A percentile compares a stretch with the other conserved stretches of the same genome.
Conservation (phyloP, 371 early-diverging fungal genomes). For the Zancudomyces culisetae region DNA sequence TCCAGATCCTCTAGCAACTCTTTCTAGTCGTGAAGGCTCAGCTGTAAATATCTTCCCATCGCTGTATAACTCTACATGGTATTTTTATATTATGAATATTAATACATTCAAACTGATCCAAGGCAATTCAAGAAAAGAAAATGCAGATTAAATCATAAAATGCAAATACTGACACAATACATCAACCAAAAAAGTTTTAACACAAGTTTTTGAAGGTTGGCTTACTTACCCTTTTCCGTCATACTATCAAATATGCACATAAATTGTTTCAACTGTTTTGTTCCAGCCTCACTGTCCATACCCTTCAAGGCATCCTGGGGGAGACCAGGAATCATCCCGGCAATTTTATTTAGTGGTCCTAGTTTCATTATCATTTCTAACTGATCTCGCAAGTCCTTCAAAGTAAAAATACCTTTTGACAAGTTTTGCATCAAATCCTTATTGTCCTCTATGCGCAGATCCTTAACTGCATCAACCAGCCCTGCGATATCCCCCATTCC, state of each 20-base stretch:
- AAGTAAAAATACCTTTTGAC: conserved; percentile 77
- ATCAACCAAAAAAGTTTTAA: too few species aligned
- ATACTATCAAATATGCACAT: conserved; percentile 96
- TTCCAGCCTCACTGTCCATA: conserved; percentile 50
- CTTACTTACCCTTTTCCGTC: conserved; percentile 47
- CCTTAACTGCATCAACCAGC: conserved; percentile 84
- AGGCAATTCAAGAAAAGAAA: too few species aligned
- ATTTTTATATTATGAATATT: neutral
- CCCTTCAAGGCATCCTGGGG: conserved; percentile 66
- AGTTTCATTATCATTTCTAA: conserved; percentile 84
- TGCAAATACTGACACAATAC: too few species aligned
- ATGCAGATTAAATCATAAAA: too few species aligned
- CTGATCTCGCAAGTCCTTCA: conserved; percentile 96
- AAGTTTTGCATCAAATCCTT: conserved; percentile 85
- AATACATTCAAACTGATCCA: neutral
- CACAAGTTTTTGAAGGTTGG: neutral
- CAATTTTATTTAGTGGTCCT: conserved; percentile 88
- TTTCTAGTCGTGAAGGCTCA: conserved; percentile 55
- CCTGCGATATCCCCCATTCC: conserved; percentile 94
- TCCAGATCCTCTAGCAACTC: conserved; percentile 89
- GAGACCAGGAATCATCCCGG: conserved; percentile 97
- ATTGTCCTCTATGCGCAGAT: conserved; percentile 73
- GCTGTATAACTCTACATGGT: conserved; percentile 59
- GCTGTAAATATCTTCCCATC: conserved; percentile 74
- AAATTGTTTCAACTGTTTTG: conserved; percentile 60